Evolutionary conservation across 1,284 basidiomycete genomes (phyloP).

Genomic region (Papiliotrema laurentii): DNA sequence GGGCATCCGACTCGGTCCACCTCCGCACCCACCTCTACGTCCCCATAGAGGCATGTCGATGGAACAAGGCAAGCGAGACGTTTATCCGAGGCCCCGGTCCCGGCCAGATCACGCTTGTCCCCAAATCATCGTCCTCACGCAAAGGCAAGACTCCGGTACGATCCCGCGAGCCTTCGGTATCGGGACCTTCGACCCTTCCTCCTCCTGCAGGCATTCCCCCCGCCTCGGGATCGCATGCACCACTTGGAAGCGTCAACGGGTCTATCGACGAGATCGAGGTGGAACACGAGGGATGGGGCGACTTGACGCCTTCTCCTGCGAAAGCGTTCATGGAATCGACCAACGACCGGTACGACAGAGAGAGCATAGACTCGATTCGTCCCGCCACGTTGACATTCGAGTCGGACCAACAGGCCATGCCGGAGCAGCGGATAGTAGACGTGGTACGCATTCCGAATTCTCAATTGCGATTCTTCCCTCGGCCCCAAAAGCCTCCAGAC

Average conservation of each 20-base stretch:
- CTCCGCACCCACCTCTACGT: conserved; percentile 75
- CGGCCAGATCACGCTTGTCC: conserved; percentile 40
- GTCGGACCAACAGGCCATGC: background rate
- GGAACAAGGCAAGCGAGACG: conserved; percentile 37
- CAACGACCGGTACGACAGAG: conserved; percentile 16
- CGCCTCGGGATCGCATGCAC: background rate
- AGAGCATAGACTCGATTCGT: conserved; percentile 1
- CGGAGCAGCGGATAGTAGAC: conserved; percentile 26
- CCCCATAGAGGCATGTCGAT: conserved; percentile 54
- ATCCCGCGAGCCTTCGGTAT: too few relatives aligned
- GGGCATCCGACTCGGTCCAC: conserved; percentile 84
- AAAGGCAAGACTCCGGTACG: conserved; percentile 15
- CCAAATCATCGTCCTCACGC: conserved; percentile 13
- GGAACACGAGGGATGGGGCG: conserved; percentile 5
- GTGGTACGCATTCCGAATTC: conserved; percentile 43
- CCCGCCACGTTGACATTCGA: background rate
- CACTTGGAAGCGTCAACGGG: background rate
- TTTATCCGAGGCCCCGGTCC: conserved; percentile 40
- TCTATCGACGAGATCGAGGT: background rate
- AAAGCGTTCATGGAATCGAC: conserved; percentile 19
- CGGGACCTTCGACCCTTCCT: too few relatives aligned
- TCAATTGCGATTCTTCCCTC: conserved; percentile 46
- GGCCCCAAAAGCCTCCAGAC: conserved; percentile 18
- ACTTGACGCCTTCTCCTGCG: conserved; percentile 1
- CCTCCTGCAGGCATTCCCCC: background rate